phyloP scores from a whole-genome alignment of 495 filamentous ascomycete species.

The Xylaria intraflava region DNA sequence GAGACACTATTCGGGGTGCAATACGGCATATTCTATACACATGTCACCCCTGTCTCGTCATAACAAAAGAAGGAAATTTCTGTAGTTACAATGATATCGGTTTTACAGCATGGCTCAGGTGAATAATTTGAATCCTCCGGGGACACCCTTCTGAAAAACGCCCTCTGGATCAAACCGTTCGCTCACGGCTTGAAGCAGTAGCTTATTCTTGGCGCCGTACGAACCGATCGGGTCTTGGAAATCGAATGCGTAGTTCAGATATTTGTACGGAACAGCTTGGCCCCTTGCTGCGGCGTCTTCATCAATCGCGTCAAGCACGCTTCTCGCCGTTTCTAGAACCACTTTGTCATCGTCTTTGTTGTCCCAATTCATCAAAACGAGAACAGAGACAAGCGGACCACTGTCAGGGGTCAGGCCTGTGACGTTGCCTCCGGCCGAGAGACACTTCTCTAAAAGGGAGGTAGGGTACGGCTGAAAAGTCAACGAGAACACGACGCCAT shows the following conservation, averaged over 20 bases:
- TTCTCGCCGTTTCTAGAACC: constrained; percentile 4
- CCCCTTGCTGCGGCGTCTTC: constrained; percentile 14
- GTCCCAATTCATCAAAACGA: neutral
- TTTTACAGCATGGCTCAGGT: too few relatives aligned
- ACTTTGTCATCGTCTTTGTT: constrained; percentile 13
- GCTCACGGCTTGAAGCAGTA: constrained; percentile 30
- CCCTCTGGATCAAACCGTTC: constrained; percentile 45
- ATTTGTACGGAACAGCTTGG: constrained; percentile 19
- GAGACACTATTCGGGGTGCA: too few relatives aligned
- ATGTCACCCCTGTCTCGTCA: too few relatives aligned
- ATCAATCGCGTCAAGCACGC: constrained; percentile 10
- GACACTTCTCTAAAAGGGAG: neutral
- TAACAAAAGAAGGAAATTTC: too few relatives aligned
- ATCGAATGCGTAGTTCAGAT: constrained; percentile 38
- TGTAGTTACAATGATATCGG: too few relatives aligned
- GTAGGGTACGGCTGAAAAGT: neutral
- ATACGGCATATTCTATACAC: too few relatives aligned
- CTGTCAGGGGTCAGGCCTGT: too few relatives aligned
- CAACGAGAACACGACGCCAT: neutral
- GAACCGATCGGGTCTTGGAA: constrained; percentile 40
- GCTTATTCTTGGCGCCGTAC: constrained; percentile 41
- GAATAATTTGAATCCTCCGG: constrained; percentile 25
- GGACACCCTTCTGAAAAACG: constrained; percentile 41
- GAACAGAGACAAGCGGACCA: neutral
- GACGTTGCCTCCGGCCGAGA: neutral